A percentile compares a stretch with the other conserved stretches of the same genome.
Evolutionary conservation across 345 rosid species (phyloP).

Genomic region (Acer campestre): DNA sequence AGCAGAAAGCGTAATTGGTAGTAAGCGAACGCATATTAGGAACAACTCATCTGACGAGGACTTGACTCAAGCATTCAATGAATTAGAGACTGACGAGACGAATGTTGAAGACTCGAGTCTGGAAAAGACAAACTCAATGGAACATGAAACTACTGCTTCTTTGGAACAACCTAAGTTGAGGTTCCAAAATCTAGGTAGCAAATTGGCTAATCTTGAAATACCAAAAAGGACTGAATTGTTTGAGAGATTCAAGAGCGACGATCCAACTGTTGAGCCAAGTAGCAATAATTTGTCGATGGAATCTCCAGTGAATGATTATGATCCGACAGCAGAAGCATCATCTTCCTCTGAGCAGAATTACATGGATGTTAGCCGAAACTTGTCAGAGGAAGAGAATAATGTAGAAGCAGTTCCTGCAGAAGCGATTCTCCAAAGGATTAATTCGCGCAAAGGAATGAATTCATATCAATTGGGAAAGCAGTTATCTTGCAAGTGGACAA

Average conservation of each 20-base stretch:
- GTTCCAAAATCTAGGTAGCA: conserved; percentile 29
- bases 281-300: conserved; percentile 15
- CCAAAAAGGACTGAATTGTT: conserved; percentile 41
- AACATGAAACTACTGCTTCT: conserved; percentile 33
- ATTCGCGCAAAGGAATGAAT: conserved; percentile 54
- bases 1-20: conserved; percentile 38
- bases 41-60: conserved; percentile 67
- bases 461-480: conserved; percentile 86
- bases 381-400: conserved; percentile 32
- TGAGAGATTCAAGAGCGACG: conserved; percentile 23
- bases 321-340: conserved; percentile 35
- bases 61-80: conserved; percentile 31
- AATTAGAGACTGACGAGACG: conserved; percentile 34
- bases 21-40: conserved; percentile 58
- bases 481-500: conserved; percentile 84
- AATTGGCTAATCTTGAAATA: conserved; percentile 47
- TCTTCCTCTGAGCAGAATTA: conserved; percentile 27
- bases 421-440: conserved; percentile 56
- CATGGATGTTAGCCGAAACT: conserved; percentile 17
- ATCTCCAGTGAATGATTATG: conserved; percentile 38
- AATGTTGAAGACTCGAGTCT: conserved; percentile 23
- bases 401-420: conserved; percentile 47
- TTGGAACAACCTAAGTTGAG: conserved; percentile 22
- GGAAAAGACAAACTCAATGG: conserved; percentile 29
- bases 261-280: conserved; percentile 21